These are phyloP conservation scores for Aspergillus floridensis DNA, from an alignment of 2,329 filamentous ascomycete genomes.

Conservation along the genomic window DNA sequence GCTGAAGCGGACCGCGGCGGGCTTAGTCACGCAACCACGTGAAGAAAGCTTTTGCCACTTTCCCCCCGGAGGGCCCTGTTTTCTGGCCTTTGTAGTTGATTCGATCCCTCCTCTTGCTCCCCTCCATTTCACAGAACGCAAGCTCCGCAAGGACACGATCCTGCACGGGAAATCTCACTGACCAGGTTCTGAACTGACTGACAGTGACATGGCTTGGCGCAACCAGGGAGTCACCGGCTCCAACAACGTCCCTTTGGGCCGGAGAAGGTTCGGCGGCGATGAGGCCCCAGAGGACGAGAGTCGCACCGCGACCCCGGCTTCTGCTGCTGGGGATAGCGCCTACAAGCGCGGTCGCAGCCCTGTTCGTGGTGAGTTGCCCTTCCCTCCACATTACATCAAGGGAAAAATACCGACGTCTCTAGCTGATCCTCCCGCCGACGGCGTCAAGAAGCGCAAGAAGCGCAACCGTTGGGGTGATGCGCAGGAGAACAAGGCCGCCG, in stretches of 20 bases:
- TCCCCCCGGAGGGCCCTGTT: neutral
- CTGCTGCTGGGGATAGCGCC: slow-evolving; percentile 49
- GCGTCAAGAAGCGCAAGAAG: slow-evolving; percentile 89
- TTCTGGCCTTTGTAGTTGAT: neutral
- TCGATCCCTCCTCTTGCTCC: neutral
- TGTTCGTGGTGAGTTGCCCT: slow-evolving; percentile 62
- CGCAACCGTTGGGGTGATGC: slow-evolving; percentile 98
- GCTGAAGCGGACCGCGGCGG: too few species aligned
- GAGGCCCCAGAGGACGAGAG: slow-evolving; percentile 51
- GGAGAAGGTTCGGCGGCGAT: slow-evolving; percentile 71
- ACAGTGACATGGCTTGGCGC: slow-evolving; percentile 58
- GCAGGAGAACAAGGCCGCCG: slow-evolving; percentile 96
- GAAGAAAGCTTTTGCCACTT: slow-evolving; percentile 8
- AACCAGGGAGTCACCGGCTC: slow-evolving; percentile 88
- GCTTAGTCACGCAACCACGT: slow-evolving; percentile 6
- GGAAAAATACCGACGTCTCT: slow-evolving; percentile 19
- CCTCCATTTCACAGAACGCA: too few species aligned
- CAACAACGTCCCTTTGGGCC: slow-evolving; percentile 95
- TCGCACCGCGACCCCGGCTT: slow-evolving; percentile 45
- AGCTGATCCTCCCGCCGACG: slow-evolving; percentile 62
- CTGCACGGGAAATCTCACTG: neutral
- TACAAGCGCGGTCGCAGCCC: slow-evolving; percentile 91
- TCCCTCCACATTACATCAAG: neutral
- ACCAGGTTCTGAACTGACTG: neutral
- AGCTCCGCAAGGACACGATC: too few species aligned